Percentiles rank a stretch among this genome's conserved stretches.
These are phyloP conservation scores for Leccinum obscurum DNA, from an alignment of 768 basidiomycete genomes.

Conservation along the genomic window DNA sequence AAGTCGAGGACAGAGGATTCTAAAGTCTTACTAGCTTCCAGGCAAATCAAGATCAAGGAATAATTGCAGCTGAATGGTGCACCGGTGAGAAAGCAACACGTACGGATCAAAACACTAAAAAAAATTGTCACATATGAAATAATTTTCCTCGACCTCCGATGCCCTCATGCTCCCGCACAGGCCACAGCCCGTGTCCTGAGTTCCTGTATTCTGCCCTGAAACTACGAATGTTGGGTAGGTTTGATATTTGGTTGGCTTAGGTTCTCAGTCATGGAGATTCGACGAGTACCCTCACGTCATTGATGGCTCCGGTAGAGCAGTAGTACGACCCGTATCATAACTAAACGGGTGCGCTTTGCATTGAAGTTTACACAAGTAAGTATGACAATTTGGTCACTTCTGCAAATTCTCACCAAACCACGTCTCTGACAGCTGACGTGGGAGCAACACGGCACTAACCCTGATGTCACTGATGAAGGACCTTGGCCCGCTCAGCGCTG, in stretches of 20 bases:
- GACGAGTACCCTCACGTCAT: neutral
- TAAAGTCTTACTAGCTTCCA: neutral
- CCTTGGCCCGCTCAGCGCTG: neutral
- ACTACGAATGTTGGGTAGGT: neutral
- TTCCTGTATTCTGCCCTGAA: neutral
- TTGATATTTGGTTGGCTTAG: neutral
- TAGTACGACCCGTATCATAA: neutral
- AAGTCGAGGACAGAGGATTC: neutral
- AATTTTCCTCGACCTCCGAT: neutral
- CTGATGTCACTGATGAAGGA: neutral
- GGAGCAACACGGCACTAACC: neutral
- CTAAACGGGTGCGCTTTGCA: neutral
- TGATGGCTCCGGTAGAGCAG: neutral
- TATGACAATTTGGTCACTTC: neutral
- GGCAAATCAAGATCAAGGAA: neutral
- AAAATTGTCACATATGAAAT: neutral
- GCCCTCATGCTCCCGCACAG: neutral
- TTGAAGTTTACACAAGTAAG: neutral
- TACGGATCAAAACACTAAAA: neutral
- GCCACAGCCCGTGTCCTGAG: neutral
- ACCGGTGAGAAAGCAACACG: neutral
- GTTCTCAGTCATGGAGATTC: neutral
- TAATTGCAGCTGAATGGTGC: neutral
- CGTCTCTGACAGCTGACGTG: neutral
- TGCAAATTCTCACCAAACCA: neutral